phyloP scores from a whole-genome alignment of 2,329 filamentous ascomycete genomes.

The Drechslerella stenobrocha region DNA sequence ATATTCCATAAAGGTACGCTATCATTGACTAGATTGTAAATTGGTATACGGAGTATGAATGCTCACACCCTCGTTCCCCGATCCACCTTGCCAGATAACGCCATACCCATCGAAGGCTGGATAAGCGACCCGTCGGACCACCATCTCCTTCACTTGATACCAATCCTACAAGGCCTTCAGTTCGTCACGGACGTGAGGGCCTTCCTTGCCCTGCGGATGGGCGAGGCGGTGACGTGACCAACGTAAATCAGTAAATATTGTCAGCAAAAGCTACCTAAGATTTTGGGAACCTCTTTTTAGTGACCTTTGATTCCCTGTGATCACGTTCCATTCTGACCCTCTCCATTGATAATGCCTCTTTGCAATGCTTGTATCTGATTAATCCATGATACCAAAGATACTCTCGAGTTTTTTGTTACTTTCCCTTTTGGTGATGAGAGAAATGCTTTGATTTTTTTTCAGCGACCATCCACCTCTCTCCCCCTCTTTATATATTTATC shows the following conservation, averaged over 20 bases:
- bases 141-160: slow-evolving; percentile 88
- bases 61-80: too few species aligned
- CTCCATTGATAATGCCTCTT: not conserved
- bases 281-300: too few species aligned
- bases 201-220: slow-evolving; percentile 81
- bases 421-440: slow-evolving; percentile 7
- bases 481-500: slow-evolving; percentile 10
- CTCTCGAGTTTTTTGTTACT: slow-evolving; percentile 16
- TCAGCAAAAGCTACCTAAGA: slow-evolving; percentile 4
- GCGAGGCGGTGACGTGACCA: slow-evolving; percentile 61
- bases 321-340: not conserved
- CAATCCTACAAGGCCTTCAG: slow-evolving; percentile 88
- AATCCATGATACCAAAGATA: slow-evolving; percentile 49
- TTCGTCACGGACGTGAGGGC: slow-evolving; percentile 96
- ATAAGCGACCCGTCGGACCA: slow-evolving; percentile 98
- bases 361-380: slow-evolving; percentile 28
- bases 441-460: not conserved
- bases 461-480: slow-evolving; percentile 1
- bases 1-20: slow-evolving; percentile 91
- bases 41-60: too few species aligned
- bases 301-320: slow-evolving; percentile 5
- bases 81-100: slow-evolving; percentile 71
- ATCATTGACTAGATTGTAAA: too few species aligned
- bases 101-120: slow-evolving; percentile 98
- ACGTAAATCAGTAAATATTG: not conserved